Evolutionary conservation across 768 basidiomycete species (phyloP).

Genomic region (Chalciporus sphaerocephalus): DNA sequence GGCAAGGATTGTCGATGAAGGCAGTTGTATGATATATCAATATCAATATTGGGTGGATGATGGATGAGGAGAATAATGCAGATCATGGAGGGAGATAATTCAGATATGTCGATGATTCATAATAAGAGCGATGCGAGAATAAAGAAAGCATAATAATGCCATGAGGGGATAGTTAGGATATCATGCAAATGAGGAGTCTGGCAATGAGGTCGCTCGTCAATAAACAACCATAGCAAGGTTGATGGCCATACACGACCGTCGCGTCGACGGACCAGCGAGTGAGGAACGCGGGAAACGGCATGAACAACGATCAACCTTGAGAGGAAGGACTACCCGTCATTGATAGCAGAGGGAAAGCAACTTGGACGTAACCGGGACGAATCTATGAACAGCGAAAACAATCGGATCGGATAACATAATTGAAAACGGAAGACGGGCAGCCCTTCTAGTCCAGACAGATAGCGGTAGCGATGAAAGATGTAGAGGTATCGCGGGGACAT

Average conservation of each 20-base stretch:
- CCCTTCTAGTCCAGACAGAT: constrained; percentile 7
- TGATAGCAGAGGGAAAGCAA: constrained; percentile 16
- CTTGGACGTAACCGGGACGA: constrained; percentile 5
- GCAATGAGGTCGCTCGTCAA: neutral
- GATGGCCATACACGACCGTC: no score
- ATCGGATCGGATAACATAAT: constrained; percentile 11
- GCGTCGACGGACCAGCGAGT: no score
- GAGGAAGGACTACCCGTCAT: neutral
- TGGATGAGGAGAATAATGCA: neutral
- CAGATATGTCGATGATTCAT: neutral
- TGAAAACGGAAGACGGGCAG: neutral
- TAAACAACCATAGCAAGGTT: no score
- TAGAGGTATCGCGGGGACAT: constrained; percentile 6
- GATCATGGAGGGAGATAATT: constrained; percentile 18
- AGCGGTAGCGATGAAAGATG: constrained; percentile 3
- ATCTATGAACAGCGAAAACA: constrained; percentile 26
- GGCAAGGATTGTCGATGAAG: neutral
- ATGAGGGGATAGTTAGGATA: neutral
- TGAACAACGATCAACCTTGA: neutral
- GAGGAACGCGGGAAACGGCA: neutral
- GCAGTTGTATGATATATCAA: neutral
- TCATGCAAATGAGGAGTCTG: neutral
- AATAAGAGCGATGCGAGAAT: neutral
- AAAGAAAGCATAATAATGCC: neutral
- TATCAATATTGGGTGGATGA: neutral